Base-by-base conservation (phyloP, 495 filamentous ascomycete genomes). In the Clavariopsis aquatica region DNA sequence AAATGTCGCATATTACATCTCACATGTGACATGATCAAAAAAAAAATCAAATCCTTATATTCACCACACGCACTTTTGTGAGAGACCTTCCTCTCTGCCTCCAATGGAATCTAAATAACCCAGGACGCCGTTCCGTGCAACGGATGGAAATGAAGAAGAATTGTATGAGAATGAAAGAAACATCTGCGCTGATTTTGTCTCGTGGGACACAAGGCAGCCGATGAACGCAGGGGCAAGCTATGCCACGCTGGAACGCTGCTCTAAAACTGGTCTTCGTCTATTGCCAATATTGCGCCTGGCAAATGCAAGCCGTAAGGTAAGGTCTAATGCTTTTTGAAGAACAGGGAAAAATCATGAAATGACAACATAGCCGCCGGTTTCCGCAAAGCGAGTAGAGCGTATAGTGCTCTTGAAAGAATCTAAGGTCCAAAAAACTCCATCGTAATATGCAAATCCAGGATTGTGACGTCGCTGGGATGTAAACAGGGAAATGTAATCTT, bases 271-370 rank as follows among this genome's bases (percentile, higher is more conserved):
- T 22, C 19, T 20, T 52, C 27, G 31, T 62, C 52, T 56, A 56
- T 41, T 31, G 55, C 47, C 38, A 13, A n/a, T 24, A 13, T 36
- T 69, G 61, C 66, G 61, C 66, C 61, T 53, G 55, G 52, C 52
- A 46, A 60, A 69, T 69, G 61, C 66, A 52, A 47, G 66, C 57
- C 55, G 31, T 65, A 56, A 61, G 54, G 66, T 56, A 54, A 60
- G 61, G 28, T 69, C 66, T 69, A 69, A 69, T 69, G 66, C 66
- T 69, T 65, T 69, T 69, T 22, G 19, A 49, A 46, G 38, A 57
- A 27, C 38, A 61, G 8, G 41, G 56, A 41, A 52, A 43, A 27
- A 13, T 53, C 36, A 19, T 62, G 53, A 57, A 51, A 7, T 2
- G 22, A 26, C 24, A 55, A 62, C 29, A 49, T 53, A 46, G 52